Base-by-base conservation (phyloP, 2,329 filamentous ascomycete species). In the Colletotrichum kahawae region DNA sequence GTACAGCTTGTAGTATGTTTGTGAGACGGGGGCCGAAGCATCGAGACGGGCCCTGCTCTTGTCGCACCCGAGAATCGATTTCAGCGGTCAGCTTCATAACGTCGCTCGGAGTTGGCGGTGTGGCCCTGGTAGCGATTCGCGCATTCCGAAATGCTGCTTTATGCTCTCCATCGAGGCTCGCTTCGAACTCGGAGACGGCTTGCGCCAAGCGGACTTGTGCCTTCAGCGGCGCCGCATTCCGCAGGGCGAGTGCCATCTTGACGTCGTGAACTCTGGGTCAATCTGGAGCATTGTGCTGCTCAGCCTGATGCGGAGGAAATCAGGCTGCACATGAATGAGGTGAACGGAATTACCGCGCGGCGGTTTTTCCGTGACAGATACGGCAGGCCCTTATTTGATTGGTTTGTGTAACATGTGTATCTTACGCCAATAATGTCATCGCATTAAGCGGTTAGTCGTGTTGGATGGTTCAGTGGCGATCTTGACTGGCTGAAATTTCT, bases 21-120 rank as follows among this genome's bases (percentile, higher is more conserved):
- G 80, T 84, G 9, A 88, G 79, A 5, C 86, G 82, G 8, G 86
- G 82, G 0, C 85, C 85, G 69, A 85, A 82, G 64, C 84, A 86
- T 21, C 81, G 78, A 2, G 78, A 73, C 1, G 77, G 73, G 0
- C 74, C 70, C 5, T 69, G 69, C 6, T 78, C 81, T n/a, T 27
- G 64, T 29, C 57, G 74, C 56, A 65, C 67, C 7, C 67, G 71
- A 18, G 64, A 76, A 60, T 85, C 82, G 12, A 87, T 80, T 33
- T 86, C 81, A 3, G 84, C 85, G 0, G 84, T 86, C 0, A 87
- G 70, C 7, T 78, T 80, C 82, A 86, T 85, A 0, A 87, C 83
- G 80, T 87, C 85, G 54, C 74, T 70, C 10, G 78, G 67, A 7
- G 70, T 78, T 0, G 84, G 85, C 31, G 83, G 78, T n/a, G 16